phyloP scores from a whole-genome alignment of 2,329 filamentous ascomycete genomes.

The Diaporthe longicolla region DNA sequence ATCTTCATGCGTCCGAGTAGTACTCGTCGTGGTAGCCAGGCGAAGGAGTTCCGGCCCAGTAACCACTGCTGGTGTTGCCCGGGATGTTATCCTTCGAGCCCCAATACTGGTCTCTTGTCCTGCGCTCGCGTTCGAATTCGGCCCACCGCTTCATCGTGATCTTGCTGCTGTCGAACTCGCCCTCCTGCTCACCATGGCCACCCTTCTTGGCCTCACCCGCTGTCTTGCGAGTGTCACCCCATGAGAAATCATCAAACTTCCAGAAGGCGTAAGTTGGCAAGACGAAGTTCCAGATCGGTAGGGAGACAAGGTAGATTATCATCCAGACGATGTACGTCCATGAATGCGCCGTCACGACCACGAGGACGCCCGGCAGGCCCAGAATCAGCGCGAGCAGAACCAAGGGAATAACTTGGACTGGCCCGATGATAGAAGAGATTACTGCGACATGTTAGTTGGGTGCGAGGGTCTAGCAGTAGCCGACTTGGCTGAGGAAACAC shows the following conservation, averaged over 20 bases:
- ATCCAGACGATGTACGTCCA: conserved; percentile 96
- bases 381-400: conserved; percentile 91
- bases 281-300: conserved; percentile 98
- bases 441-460: conserved; percentile 63
- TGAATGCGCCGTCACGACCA: conserved; percentile 93
- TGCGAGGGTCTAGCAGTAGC: neutral
- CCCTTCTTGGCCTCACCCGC: conserved; percentile 90
- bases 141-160: conserved; percentile 99
- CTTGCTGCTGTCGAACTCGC: conserved; percentile 98
- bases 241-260: conserved; percentile 99
- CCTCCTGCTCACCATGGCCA: conserved; percentile 84
- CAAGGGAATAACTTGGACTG: conserved; percentile 89
- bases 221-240: conserved; percentile 98
- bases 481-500: conserved; percentile 53
- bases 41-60: conserved; percentile 57
- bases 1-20: conserved; percentile 64
- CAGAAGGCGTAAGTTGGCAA: conserved; percentile 95
- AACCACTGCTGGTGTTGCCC: conserved; percentile 51
- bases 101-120: conserved; percentile 66
- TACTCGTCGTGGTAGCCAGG: conserved; percentile 67
- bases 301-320: conserved; percentile 92
- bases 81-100: conserved; percentile 66
- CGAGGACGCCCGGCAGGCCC: conserved; percentile 91
- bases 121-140: conserved; percentile 85
- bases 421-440: conserved; percentile 85